phyloP scores from a whole-genome alignment of 345 rosid genomes.

The Draba incana region DNA sequence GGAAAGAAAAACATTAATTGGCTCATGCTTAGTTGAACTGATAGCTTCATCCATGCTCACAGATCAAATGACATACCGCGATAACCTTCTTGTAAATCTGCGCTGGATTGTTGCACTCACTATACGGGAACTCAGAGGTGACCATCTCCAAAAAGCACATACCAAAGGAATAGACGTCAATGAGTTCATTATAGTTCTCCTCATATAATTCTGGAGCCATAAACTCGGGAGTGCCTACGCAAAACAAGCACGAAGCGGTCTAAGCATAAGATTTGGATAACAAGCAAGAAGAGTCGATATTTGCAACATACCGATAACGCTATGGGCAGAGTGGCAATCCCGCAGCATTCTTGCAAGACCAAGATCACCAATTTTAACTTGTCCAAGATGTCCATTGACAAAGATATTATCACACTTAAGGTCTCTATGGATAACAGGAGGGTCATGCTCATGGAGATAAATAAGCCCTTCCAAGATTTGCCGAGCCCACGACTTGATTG shows the following conservation, averaged over 20 bases:
- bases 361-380: slow-evolving; percentile 71
- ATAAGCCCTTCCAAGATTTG: slow-evolving; percentile 64
- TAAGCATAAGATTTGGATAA: slow-evolving; percentile 20
- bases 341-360: slow-evolving; percentile 69
- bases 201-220: slow-evolving; percentile 91
- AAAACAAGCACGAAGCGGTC: slow-evolving; percentile 17
- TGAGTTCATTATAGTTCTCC: slow-evolving; percentile 80
- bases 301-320: slow-evolving; percentile 55
- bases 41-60: slow-evolving; percentile 31
- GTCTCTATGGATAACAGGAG: slow-evolving; percentile 69
- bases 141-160: slow-evolving; percentile 84
- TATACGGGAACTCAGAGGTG: slow-evolving; percentile 79
- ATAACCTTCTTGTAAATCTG: slow-evolving; percentile 84
- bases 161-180: slow-evolving; percentile 86
- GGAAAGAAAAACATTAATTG: slow-evolving; percentile 20
- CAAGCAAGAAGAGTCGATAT: slow-evolving; percentile 7
- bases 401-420: slow-evolving; percentile 70
- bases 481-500: slow-evolving; percentile 66
- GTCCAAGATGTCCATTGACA: slow-evolving; percentile 71
- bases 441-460: slow-evolving; percentile 60
- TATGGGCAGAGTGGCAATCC: slow-evolving; percentile 56
- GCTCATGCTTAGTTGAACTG: slow-evolving; percentile 13
- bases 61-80: slow-evolving; percentile 47
- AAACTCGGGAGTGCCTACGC: slow-evolving; percentile 80
- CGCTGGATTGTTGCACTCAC: slow-evolving; percentile 71